Percentiles rank a stretch among this genome's conserved stretches.
phyloP scores from a whole-genome alignment of 208 protist genomes.

The Trypanosoma theileri region DNA sequence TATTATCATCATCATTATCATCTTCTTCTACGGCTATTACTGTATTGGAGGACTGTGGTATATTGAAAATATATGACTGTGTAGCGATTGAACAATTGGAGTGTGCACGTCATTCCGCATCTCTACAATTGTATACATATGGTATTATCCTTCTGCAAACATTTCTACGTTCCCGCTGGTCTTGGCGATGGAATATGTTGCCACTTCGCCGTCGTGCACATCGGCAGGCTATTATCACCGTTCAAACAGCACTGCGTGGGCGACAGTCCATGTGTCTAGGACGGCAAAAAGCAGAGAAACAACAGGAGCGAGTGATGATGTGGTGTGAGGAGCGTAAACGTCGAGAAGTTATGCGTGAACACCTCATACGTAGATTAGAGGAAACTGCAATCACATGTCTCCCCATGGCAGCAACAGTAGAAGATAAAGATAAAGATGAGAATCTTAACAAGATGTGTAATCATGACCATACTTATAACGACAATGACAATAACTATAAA shows the following conservation, averaged over 20 bases:
- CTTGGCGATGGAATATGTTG: constrained; percentile 21
- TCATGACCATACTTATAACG: background rate
- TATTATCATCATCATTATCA: no score
- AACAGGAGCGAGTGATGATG: background rate
- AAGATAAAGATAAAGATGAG: background rate
- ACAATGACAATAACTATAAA: background rate
- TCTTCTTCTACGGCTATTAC: background rate
- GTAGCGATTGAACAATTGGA: constrained; percentile 14
- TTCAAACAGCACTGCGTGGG: constrained; percentile 5
- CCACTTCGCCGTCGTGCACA: constrained; percentile 16
- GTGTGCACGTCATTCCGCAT: background rate
- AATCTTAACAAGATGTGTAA: background rate
- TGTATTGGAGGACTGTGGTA: constrained; percentile 7
- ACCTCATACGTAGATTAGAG: constrained; percentile 3
- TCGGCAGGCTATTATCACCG: background rate
- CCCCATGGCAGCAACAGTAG: background rate
- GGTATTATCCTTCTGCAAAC: constrained; percentile 22
- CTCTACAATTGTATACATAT: background rate
- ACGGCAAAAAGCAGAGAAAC: background rate
- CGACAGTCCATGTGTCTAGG: background rate
- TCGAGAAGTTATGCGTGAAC: background rate
- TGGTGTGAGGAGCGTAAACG: constrained; percentile 3
- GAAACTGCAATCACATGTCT: no score
- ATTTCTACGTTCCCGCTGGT: constrained; percentile 24
- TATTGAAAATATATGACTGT: constrained; percentile 12